These are phyloP conservation scores for Sordariomycetes sp. DNA, from an alignment of 2,329 filamentous ascomycete species.

Conservation along the genomic window DNA sequence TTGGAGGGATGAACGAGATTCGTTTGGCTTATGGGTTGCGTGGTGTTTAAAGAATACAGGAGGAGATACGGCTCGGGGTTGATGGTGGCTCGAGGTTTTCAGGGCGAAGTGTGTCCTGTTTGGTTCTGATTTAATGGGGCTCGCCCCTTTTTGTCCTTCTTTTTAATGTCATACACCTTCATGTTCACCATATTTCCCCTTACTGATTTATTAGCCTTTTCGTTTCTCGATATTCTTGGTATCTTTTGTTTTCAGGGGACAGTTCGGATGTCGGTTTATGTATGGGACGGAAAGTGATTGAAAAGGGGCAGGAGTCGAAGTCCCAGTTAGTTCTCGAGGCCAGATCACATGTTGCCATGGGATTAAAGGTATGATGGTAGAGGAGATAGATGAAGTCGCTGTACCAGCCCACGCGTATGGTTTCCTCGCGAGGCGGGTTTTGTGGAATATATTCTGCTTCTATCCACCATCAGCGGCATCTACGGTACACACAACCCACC, in stretches of 20 bases:
- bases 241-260: neutral
- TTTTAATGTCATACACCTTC: neutral
- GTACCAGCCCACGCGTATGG: too few species aligned
- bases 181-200: neutral
- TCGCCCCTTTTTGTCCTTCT: constrained; percentile 4
- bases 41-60: neutral
- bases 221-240: neutral
- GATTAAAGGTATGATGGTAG: too few species aligned
- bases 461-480: neutral
- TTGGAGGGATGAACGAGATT: neutral
- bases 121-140: neutral
- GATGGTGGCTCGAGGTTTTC: neutral
- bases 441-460: neutral
- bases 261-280: neutral
- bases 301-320: neutral
- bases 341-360: too few species aligned
- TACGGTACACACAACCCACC: constrained; percentile 68
- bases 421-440: neutral
- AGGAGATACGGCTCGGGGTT: neutral
- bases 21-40: neutral
- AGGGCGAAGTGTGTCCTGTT: neutral
- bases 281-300: neutral
- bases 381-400: too few species aligned
- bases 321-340: neutral
- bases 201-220: neutral